Evolutionary conservation across 352 stramenopile species (phyloP), one percentile per base, ranked within the genome.

Genomic region (Globisporangium mamillatum): DNA sequence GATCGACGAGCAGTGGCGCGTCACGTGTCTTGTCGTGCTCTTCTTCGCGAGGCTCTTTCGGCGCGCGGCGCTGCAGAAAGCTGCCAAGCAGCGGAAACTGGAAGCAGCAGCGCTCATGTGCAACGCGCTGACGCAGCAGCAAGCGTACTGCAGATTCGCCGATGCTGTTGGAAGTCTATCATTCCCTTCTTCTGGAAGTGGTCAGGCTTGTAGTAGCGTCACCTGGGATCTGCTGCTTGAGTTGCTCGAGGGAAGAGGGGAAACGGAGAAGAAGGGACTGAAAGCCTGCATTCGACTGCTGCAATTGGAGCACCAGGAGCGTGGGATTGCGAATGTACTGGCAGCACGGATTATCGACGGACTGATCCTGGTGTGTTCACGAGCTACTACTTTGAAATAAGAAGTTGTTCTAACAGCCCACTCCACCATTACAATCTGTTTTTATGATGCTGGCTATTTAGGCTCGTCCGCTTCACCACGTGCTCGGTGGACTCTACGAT

Each of bases 11-110:
- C 71, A 74, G 25, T 83, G 76, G 76, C 69, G 67, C 38, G 50
- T 79, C 38, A 74, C 65, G n/a, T 44, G 32, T 24, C 52, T 77
- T n/a, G 73, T 77, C 10, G 72, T 77, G 22, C 29, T 83, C 12
- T 83, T 79, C 44, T 83, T 83, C 41, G 68, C 72, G 16, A 66
- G 74, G 1, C 24, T 83, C 3, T 83, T 83, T 59, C 71, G 76
- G 29, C 67, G 69, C 20, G 66, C 72, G 6, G 64, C 74, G 12
- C 67, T 83, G 9, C 60, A 78, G 50, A 82, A 82, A 73, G 73
- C 69, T 1, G 76, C 71, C 3, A 38, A 41, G 6, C 36, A 58
- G 4, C 60, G 69, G 10, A 69, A 64, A 36, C 9, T 27, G 16
- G 46, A 70, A 5, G 68, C 63, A 10, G n/a, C 63, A 1, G 32